Evolutionary conservation across 208 protist genomes (phyloP), one percentile per base, ranked within the genome.

Genomic region (Porcisia deanei): DNA sequence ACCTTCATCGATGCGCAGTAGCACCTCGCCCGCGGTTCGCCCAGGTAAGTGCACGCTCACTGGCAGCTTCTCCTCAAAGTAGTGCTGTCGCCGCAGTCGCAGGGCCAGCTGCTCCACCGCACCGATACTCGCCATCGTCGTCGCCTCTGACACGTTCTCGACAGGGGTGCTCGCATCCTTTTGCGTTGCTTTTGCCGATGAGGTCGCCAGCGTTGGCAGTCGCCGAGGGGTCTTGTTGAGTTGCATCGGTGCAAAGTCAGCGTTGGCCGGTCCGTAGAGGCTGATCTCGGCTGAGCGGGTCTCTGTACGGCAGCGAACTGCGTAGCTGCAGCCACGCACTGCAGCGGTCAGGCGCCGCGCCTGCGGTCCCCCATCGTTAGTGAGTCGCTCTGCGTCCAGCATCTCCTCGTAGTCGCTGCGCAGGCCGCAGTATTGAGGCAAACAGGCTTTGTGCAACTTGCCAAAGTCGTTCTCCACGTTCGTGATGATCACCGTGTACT

Each of bases 391-490:
- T 41, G 73, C 70, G 25, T 83, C 79, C 41, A 68, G 22, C 16
- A 47, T 79, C 52, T 75, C 78, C 78, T 85, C 71, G 55, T 61
- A 82, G 9, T 78, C 73, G 2, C 39, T 57, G 49, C 73, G 90
- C 41, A 95, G 80, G 22, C 82, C 82, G 71, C 85, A 92, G 80
- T 85, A 91, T 16, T 71, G 75, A 18, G 82, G 86, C 39, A 96
- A 60, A 6, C 73, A 67, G 25, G 82, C 65, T 73, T 84, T 77
- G 83, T 95, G 92, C 30, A 96, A 71, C 80, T 85, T 88, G 66
- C 86, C 84, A 71, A 95, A 92, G 59, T 96, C 89, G 73, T 94
- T 95, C 61, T 96, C 90, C 1, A 95, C 92, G 79, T 96, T 96
- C 53, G 81, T 87, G 65, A 96, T 91, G 63, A 96, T 85, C 12